Conservation (phyloP, 2,329 filamentous ascomycete species). For the Pseudocercospora crystallina region DNA sequence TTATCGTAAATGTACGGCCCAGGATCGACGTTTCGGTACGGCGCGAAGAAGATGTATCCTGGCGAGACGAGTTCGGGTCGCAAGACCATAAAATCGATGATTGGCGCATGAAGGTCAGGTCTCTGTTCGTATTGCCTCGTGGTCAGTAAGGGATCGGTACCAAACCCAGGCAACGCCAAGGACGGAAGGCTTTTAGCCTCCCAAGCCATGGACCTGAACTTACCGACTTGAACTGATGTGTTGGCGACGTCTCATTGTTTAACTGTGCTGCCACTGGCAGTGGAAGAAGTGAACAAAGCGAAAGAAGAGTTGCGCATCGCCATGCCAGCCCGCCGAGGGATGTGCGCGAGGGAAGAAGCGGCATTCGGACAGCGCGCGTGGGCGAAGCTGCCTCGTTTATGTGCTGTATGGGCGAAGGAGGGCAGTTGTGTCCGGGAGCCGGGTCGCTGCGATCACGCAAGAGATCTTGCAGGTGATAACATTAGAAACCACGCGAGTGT, state of each 20-base stretch:
- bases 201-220: constrained; percentile 7
- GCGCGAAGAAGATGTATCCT: constrained; percentile 53
- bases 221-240: constrained; percentile 38
- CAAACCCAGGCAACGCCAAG: constrained; percentile 5
- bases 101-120: constrained; percentile 41
- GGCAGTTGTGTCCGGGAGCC: too few species aligned
- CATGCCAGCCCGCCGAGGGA: too few species aligned
- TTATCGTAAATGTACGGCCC: constrained; percentile 56
- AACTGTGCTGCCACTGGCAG: constrained; percentile 23
- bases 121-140: constrained; percentile 27
- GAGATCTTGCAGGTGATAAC: constrained; percentile 9
- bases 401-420: too few species aligned
- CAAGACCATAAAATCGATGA: constrained; percentile 35
- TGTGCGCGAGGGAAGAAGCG: too few species aligned
- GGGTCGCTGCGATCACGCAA: constrained; percentile 14
- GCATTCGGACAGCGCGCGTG: too few species aligned
- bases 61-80: constrained; percentile 40
- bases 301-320: too few species aligned
- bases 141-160: constrained; percentile 10
- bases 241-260: constrained; percentile 38
- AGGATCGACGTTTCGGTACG: constrained; percentile 50
- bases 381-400: too few species aligned
- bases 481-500: constrained; percentile 14
- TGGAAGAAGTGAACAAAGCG: background rate
- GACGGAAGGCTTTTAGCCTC: constrained; percentile 1